Base-by-base conservation (phyloP, 2,329 filamentous ascomycete species). In the Aspergillus cejpii region DNA sequence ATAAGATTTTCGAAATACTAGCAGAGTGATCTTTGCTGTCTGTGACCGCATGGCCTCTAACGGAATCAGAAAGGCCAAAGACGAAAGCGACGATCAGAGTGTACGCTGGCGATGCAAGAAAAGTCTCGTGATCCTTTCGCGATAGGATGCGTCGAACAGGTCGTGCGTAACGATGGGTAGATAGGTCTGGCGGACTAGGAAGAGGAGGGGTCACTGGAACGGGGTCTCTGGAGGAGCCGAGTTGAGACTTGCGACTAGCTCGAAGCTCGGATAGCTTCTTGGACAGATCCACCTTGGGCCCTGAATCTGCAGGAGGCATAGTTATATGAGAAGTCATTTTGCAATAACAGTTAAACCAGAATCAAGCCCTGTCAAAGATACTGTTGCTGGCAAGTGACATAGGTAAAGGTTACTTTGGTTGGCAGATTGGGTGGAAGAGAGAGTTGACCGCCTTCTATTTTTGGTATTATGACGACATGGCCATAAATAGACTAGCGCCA, bases 131-230 rank as follows among this genome's bases (percentile, higher is more conserved):
- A 55, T 98, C 92, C 39, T 78, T 73, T 2, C 74, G 74, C 2
- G 89, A 91, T 10, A 98, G 72, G 41, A 98, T 97, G 6, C 90
- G 80, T 48, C 90, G 79, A 10, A 75, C 78, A 0, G 92, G 92
- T 5, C 71, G 72, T 46, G 74, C 71, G 71, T 87, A 94, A 5
- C 66, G 69, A 60, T 83, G 73, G 37, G 70, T 74, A 41, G 77
- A 74, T 31, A 76, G 72, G 49, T 81, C 76, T 47, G 84, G 83
- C 14, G 84, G 83, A 37, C 80, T 66, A 26, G 87, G 81, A 6
- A 96, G 76, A 29, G 75, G 63, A 38, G 89, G 89, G 21, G 90
- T 94, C 54, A 78, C 74, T 48, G 90, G 90, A 37, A 85, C 74
- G 50, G 88, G 84, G 17, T 72, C 67, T 51, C 62, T 58, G 33